Conservation (phyloP, 1,284 basidiomycete species). For the Laetiporus sulphureus region DNA sequence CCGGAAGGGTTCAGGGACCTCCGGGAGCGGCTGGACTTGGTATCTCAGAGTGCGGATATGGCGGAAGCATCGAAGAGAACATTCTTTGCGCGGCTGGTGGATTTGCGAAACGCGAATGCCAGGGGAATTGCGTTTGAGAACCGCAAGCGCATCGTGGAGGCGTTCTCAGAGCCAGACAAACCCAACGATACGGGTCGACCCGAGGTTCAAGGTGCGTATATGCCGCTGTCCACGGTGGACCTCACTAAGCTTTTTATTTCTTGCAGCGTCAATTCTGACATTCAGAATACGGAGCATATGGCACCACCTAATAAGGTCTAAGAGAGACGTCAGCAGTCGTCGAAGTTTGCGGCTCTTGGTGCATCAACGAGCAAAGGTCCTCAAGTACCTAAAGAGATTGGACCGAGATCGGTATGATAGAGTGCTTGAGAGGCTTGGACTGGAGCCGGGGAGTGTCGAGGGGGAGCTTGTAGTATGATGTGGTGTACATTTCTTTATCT, state of each 20-base stretch:
- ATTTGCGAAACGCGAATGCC: constrained; percentile 84
- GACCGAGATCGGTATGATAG: constrained; percentile 70
- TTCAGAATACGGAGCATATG: constrained; percentile 81
- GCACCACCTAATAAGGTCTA: constrained; percentile 62
- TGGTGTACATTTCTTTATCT: constrained; percentile 9
- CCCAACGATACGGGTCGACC: constrained; percentile 77
- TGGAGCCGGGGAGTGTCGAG: constrained; percentile 79
- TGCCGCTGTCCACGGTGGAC: not conserved
- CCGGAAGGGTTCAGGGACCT: not conserved
- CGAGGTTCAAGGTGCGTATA: constrained; percentile 80
- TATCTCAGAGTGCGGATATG: constrained; percentile 15
- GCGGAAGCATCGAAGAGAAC: constrained; percentile 56
- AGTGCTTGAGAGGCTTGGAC: constrained; percentile 68
- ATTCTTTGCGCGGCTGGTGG: constrained; percentile 65
- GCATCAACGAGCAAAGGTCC: constrained; percentile 77
- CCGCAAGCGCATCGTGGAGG: constrained; percentile 68
- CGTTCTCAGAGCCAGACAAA: constrained; percentile 68
- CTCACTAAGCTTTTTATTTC: constrained; percentile 4
- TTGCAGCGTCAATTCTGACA: constrained; percentile 78
- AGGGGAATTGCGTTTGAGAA: constrained; percentile 84
- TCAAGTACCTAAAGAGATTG: constrained; percentile 72
- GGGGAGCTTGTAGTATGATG: constrained; percentile 71
- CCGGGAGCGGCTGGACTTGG: not conserved
- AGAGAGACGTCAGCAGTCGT: constrained; percentile 77
- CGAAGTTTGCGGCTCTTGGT: constrained; percentile 70